phyloP scores from a whole-genome alignment of 1,284 basidiomycete species.

The Gastroboletus turbinatus region DNA sequence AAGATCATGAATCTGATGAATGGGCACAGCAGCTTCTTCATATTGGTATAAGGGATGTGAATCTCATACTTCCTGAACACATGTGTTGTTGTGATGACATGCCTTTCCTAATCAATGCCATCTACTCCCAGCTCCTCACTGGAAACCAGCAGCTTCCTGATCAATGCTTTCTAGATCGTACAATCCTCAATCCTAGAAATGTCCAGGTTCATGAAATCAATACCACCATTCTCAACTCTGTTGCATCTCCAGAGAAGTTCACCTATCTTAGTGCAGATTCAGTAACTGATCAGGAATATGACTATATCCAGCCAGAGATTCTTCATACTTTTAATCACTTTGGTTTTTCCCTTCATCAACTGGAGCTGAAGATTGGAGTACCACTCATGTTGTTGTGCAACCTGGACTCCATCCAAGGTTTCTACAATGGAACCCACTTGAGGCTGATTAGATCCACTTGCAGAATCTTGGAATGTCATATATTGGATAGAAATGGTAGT shows the following conservation, averaged over 20 bases:
- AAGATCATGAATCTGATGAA: conserved; percentile 18
- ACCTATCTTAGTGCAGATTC: conserved; percentile 3
- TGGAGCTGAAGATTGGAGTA: conserved; percentile 35
- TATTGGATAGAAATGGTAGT: not conserved
- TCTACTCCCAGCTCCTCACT: conserved; percentile 1
- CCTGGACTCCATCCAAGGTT: conserved; percentile 32
- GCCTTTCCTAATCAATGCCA: conserved; percentile 22
- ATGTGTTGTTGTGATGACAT: conserved; percentile 23
- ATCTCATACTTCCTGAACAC: conserved; percentile 27
- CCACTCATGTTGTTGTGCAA: conserved; percentile 41
- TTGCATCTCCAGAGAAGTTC: not conserved
- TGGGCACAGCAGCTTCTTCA: conserved; percentile 44
- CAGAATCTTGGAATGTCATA: conserved; percentile 23
- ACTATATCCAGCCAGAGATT: conserved; percentile 22
- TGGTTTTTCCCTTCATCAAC: conserved; percentile 27
- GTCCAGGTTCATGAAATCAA: conserved; percentile 13
- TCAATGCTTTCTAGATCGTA: conserved; percentile 10
- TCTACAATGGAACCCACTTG: conserved; percentile 38
- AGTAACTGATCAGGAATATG: conserved; percentile 4
- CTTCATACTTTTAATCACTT: conserved; percentile 22
- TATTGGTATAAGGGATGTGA: conserved; percentile 34
- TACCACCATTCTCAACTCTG: not conserved
- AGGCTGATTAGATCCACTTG: conserved; percentile 14
- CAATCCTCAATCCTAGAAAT: conserved; percentile 12
- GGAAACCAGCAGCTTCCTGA: not conserved